A percentile compares a stretch with the other conserved stretches of the same genome.
Evolutionary conservation across 257 asterid species (phyloP).

Genomic region (Solanum pennellii): DNA sequence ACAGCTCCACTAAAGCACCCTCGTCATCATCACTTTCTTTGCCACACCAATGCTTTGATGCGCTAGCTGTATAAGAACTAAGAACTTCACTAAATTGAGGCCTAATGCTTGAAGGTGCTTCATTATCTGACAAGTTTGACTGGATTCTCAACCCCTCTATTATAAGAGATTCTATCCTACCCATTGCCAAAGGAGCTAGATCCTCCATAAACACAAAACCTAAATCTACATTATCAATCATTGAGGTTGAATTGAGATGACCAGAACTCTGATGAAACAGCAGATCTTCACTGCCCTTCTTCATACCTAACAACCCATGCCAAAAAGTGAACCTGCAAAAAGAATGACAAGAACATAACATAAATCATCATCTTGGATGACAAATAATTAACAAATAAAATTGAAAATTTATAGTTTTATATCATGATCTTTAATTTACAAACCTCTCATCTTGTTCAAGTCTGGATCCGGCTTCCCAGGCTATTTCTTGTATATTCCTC

Average conservation of each 20-base stretch:
- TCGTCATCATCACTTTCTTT: neutral
- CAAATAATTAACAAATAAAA: neutral
- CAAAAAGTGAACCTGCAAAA: constrained; percentile 21
- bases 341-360: neutral
- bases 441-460: constrained; percentile 35
- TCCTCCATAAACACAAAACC: constrained; percentile 41
- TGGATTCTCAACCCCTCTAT: constrained; percentile 71
- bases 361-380: constrained; percentile 1
- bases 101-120: constrained; percentile 43
- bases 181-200: constrained; percentile 49
- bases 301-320: constrained; percentile 3
- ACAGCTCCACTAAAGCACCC: constrained; percentile 28
- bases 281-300: constrained; percentile 1
- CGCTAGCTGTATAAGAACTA: constrained; percentile 3
- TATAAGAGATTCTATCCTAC: constrained; percentile 50
- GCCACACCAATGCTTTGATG: constrained; percentile 8
- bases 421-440: constrained; percentile 10
- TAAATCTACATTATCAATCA: constrained; percentile 14
- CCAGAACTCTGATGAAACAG: constrained; percentile 3
- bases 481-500: constrained; percentile 50
- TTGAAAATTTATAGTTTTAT: neutral
- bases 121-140: constrained; percentile 51
- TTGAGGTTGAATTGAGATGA: constrained; percentile 13
- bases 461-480: constrained; percentile 27
- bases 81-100: constrained; percentile 13